Evolutionary conservation across 2,329 filamentous ascomycete species (phyloP).

Genomic region (Akanthomyces uredinophilus): DNA sequence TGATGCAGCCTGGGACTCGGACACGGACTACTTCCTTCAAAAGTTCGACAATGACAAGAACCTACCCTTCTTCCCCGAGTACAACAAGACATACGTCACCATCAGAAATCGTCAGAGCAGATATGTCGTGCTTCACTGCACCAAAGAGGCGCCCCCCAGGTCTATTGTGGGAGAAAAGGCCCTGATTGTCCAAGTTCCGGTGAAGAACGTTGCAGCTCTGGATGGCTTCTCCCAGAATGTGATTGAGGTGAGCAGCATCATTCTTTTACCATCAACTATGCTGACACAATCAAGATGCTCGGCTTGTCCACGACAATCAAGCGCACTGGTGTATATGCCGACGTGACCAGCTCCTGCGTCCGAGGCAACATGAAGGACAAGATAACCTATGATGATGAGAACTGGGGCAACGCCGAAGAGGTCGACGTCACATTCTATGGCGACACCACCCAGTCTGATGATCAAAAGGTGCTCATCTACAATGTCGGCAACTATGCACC

Average conservation of each 20-base stretch:
- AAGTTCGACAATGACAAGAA: conserved; percentile 6
- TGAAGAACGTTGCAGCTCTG: conserved; percentile 11
- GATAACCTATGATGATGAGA: conserved; percentile 6
- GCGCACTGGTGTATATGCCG: conserved; percentile 7
- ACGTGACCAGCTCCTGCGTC: conserved; percentile 14
- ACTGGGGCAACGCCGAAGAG: conserved; percentile 8
- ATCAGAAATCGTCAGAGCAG: conserved; percentile 12
- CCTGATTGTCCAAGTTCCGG: conserved; percentile 12
- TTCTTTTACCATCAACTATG: not conserved
- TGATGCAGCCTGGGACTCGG: conserved; percentile 12
- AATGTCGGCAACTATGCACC: conserved; percentile 8
- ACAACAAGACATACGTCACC: conserved; percentile 15
- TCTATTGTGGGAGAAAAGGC: conserved; percentile 8
- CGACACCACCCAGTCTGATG: not conserved
- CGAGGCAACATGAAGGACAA: conserved; percentile 15
- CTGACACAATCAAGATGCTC: conserved; percentile 4
- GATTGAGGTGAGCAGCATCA: not conserved
- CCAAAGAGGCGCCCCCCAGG: conserved; percentile 9
- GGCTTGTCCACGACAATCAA: conserved; percentile 8
- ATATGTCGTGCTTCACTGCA: conserved; percentile 15
- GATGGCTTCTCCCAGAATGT: conserved; percentile 14
- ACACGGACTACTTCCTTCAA: conserved; percentile 10
- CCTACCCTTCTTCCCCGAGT: conserved; percentile 4
- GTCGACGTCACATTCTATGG: conserved; percentile 16
- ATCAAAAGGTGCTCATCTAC: conserved; percentile 13